Percentiles rank a stretch among this genome's conserved stretches.
Evolutionary conservation across 768 basidiomycete genomes (phyloP).

Genomic region (Sporobolomyces pararoseus): DNA sequence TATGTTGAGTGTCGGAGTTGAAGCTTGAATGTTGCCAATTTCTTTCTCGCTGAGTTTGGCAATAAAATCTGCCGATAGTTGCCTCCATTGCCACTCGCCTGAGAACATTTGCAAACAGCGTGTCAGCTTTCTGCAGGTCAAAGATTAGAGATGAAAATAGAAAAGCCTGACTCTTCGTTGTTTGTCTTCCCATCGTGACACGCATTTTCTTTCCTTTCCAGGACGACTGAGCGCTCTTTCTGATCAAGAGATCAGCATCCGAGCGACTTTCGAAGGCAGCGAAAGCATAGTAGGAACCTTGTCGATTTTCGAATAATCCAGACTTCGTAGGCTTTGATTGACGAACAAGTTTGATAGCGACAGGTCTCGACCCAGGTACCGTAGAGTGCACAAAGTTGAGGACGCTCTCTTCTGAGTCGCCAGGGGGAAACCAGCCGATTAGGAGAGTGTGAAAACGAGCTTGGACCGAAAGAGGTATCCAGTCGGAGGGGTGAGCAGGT

Average conservation of each 20-base stretch:
- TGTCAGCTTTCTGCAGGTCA: too few relatives aligned
- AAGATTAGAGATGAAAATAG: too few relatives aligned
- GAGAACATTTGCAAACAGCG: too few relatives aligned
- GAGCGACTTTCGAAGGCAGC: neutral
- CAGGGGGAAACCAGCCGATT: constrained; percentile 6
- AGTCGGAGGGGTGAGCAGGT: too few relatives aligned
- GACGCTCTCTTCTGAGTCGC: neutral
- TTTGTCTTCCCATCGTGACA: too few relatives aligned
- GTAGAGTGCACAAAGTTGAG: neutral
- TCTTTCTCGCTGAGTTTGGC: too few relatives aligned
- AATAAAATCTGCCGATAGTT: too few relatives aligned
- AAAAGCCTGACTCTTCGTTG: too few relatives aligned
- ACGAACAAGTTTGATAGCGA: constrained; percentile 13
- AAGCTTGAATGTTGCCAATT: too few relatives aligned
- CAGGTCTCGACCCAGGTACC: neutral
- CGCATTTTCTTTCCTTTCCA: neutral
- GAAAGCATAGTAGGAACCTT: neutral
- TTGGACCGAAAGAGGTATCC: constrained; percentile 6
- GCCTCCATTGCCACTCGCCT: too few relatives aligned
- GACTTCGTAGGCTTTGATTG: neutral
- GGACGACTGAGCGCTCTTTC: neutral
- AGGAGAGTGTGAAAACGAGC: neutral
- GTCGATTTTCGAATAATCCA: neutral
- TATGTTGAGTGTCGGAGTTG: too few relatives aligned
- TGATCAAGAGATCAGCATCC: neutral